Evolutionary conservation across 768 basidiomycete species (phyloP).

Genomic region (Trametes villosa): DNA sequence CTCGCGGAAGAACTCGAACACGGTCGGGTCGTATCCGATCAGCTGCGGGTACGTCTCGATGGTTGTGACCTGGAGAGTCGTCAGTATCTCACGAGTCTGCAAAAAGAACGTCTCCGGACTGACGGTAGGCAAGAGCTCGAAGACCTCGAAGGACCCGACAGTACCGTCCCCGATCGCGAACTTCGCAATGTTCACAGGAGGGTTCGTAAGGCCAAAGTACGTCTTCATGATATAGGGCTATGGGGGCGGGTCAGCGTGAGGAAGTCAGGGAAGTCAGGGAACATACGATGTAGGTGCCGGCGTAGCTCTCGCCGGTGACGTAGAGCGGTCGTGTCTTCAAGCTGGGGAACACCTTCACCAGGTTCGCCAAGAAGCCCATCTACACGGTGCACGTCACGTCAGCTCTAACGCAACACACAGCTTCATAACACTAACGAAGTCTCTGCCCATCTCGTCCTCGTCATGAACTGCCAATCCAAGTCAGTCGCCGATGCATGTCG

Average conservation of each 20-base stretch:
- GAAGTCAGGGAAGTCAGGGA: background rate
- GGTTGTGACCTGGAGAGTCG: constrained; percentile 48
- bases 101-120: constrained; percentile 19
- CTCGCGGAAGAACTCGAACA: constrained; percentile 67
- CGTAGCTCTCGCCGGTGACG: constrained; percentile 76
- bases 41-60: constrained; percentile 77
- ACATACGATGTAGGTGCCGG: constrained; percentile 68
- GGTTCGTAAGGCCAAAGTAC: constrained; percentile 63
- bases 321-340: constrained; percentile 68
- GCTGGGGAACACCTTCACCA: constrained; percentile 76
- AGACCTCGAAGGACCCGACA: constrained; percentile 54
- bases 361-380: constrained; percentile 74
- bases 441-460: constrained; percentile 67
- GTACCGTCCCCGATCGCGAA: constrained; percentile 75
- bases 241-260: background rate
- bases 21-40: constrained; percentile 68
- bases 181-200: constrained; percentile 69
- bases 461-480: constrained; percentile 30
- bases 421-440: constrained; percentile 43
- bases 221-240: constrained; percentile 80
- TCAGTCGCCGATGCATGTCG: background rate
- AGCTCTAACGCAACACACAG: background rate
- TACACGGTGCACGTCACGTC: constrained; percentile 29
- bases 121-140: constrained; percentile 60
- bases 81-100: background rate